Base-by-base conservation (phyloP, 2,329 filamentous ascomycete species). In the Aspergillus pseudoterreus region DNA sequence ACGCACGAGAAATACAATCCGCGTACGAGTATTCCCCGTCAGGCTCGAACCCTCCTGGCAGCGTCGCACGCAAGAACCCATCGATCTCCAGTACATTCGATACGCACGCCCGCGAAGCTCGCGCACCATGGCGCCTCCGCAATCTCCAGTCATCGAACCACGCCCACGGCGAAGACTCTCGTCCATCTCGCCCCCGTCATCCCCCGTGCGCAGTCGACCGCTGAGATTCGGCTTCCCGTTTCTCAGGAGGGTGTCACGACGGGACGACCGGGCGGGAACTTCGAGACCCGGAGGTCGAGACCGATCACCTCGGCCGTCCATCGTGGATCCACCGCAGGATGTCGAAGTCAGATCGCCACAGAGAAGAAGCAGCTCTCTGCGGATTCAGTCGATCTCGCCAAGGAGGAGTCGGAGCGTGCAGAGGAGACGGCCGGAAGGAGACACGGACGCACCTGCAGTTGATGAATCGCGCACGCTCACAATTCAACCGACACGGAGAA, bases 1-100 rank as follows among this genome's bases (percentile, higher is more conserved):
- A 32, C 60, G 59, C 47, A 62, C 47, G 35, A 63, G 52, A 54
- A 56, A 56, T 43, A 47, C 57, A 12, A 57, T 58, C 43, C 56
- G 53, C 48, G 52, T 49, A 33, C 57, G 56, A 43, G 19, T 54
- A 35, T 53, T 57, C 38, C 59, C 49, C 35, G 49, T 54, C 43
- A 48, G 53, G 17, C 44, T 38, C 21, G 43, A 48, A 21, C 45
- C 56, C 45, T 56, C 51, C 54, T 52, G 39, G 22, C 51, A 51
- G 17, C 51, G 53, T 27, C 47, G 51, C 33, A 15, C 55, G 12
- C 49, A 57, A 38, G 49, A 63, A 27, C 46, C 46, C 45, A 54
- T 50, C 30, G 51, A 57, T 50, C 49, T 54, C 12, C 61, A 56
- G 35, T 57, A 58, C 47, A 43, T 45, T 43, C 49, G 46, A 32